Conservation (phyloP, 768 basidiomycete genomes). For the Sarcomyxa edulis region DNA sequence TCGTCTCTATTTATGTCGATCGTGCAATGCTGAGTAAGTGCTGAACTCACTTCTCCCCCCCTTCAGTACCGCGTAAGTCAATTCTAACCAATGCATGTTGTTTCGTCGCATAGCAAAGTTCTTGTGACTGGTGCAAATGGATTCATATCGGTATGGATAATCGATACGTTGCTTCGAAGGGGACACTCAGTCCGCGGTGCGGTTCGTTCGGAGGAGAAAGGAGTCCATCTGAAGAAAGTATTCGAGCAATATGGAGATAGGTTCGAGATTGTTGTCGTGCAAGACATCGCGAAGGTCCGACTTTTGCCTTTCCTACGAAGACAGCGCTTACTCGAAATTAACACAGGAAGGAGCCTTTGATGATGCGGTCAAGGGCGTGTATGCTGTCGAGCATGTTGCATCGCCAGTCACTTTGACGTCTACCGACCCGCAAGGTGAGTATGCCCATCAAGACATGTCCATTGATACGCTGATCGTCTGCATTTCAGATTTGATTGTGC, state of each 20-base stretch:
- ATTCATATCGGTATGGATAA: conserved; percentile 57
- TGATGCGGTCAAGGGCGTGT: conserved; percentile 70
- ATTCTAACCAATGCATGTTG: too few species aligned
- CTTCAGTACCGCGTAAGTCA: too few species aligned
- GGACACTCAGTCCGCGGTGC: conserved; percentile 65
- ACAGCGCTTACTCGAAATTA: not conserved
- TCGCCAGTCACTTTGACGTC: conserved; percentile 51
- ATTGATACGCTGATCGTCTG: too few species aligned
- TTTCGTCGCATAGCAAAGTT: conserved; percentile 21
- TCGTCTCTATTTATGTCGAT: too few species aligned
- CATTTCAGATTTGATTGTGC: conserved; percentile 51
- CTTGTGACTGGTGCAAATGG: conserved; percentile 59
- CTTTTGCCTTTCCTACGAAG: not conserved
- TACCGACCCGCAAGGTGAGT: conserved; percentile 34
- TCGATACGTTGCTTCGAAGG: conserved; percentile 47
- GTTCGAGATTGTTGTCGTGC: conserved; percentile 62
- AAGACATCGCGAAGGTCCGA: conserved; percentile 50
- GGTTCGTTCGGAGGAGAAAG: conserved; percentile 58
- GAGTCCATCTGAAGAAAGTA: conserved; percentile 44
- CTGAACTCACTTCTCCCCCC: too few species aligned
- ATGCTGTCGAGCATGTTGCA: conserved; percentile 66
- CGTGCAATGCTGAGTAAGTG: too few species aligned
- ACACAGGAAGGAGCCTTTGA: conserved; percentile 65
- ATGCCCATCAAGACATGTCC: too few species aligned
- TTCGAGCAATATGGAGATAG: conserved; percentile 51